Evolutionary conservation across 257 asterid species (phyloP).

Genomic region (Knoxia roxburghii): DNA sequence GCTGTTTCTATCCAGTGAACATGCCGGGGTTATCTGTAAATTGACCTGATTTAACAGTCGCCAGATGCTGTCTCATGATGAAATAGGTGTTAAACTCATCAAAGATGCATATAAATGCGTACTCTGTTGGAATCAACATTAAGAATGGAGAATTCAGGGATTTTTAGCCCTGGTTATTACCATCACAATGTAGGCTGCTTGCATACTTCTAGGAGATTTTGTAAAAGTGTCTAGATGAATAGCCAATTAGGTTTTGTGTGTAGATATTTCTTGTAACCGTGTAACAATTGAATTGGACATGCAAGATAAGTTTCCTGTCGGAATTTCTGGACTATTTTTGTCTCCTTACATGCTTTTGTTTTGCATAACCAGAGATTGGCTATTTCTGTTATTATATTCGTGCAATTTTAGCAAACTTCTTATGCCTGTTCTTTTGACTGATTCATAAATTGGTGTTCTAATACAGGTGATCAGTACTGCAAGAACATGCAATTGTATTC

Average conservation of each 20-base stretch:
- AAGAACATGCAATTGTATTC: conserved; percentile 90
- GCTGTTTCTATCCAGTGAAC: neutral
- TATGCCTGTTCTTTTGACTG: conserved; percentile 13
- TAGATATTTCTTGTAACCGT: neutral
- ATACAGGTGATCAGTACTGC: conserved; percentile 96
- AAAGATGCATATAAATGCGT: neutral
- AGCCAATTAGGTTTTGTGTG: too few relatives aligned
- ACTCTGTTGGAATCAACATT: neutral
- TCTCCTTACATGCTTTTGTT: neutral
- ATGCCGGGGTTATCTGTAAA: neutral
- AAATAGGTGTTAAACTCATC: neutral
- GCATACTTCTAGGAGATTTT: neutral
- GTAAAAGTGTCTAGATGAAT: neutral
- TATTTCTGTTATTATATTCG: neutral
- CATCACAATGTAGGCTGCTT: neutral
- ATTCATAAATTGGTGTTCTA: conserved; percentile 13
- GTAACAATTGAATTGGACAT: neutral
- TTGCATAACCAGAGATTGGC: neutral
- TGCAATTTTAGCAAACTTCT: neutral
- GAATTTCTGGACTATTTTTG: neutral
- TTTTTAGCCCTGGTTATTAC: neutral
- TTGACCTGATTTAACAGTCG: neutral
- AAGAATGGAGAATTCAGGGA: neutral
- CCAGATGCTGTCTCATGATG: neutral
- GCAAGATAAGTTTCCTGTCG: neutral